Evolutionary conservation across 768 basidiomycete genomes (phyloP).

Genomic region (Crepidotus variabilis): DNA sequence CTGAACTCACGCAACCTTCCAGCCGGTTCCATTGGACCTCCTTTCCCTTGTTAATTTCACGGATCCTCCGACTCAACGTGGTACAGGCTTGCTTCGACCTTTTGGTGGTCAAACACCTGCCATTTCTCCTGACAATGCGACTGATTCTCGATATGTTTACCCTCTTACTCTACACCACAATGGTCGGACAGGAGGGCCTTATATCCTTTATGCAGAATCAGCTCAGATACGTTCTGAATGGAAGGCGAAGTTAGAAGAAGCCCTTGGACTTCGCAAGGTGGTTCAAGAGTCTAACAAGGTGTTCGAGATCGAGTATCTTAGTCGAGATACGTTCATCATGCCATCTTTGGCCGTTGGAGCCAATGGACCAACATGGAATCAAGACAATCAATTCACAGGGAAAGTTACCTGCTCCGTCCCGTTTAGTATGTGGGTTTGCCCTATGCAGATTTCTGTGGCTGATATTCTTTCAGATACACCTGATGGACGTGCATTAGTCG

Average conservation of each 20-base stretch:
- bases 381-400: constrained; percentile 70
- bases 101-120: constrained; percentile 27
- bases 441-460: not conserved
- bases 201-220: constrained; percentile 85
- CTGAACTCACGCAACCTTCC: not conserved
- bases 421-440: constrained; percentile 58
- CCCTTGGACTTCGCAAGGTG: constrained; percentile 76
- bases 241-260: constrained; percentile 87
- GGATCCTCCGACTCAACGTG: constrained; percentile 74
- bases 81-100: constrained; percentile 67
- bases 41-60: constrained; percentile 81
- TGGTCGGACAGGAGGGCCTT: constrained; percentile 81
- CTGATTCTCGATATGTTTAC: constrained; percentile 74
- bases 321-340: constrained; percentile 82
- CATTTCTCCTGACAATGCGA: constrained; percentile 34
- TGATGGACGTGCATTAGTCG: constrained; percentile 83
- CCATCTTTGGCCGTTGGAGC: constrained; percentile 53
- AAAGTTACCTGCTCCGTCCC: constrained; percentile 95
- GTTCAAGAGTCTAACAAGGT: constrained; percentile 94
- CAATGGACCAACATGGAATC: constrained; percentile 60
- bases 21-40: constrained; percentile 94
- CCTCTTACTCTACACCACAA: constrained; percentile 90
- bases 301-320: constrained; percentile 89
- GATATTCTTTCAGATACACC: constrained; percentile 56
- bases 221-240: constrained; percentile 75